Base-by-base conservation (phyloP, 1,284 basidiomycete species). In the Pseudozyma sp. region DNA sequence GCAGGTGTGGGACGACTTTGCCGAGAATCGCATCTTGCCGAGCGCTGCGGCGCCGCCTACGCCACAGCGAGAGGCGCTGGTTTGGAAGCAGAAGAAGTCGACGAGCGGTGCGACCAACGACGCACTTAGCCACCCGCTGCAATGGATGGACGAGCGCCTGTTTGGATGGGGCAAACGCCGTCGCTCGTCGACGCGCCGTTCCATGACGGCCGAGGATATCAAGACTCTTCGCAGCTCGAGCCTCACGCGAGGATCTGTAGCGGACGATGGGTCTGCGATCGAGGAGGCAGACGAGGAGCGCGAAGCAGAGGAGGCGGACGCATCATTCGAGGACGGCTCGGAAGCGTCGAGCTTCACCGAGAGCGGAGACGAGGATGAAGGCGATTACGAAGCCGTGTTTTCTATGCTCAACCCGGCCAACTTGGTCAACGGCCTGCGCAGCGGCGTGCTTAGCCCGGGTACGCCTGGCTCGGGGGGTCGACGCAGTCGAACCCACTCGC, bases 101-200 rank as follows among this genome's bases (percentile, higher is more conserved):
- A 55, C 58, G 43, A 61, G 58, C 43, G 51, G 74, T 42, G 46
- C 67, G 30, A 47, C 59, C 61, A 64, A 61, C 49, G 75, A 78
- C 45, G 68, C 71, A 46, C 72, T 83, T n/a, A 66, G 75, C 39
- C 84, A 82, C 61, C 84, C 83, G 16, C 72, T 85, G 30, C 83
- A 84, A 47, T 95, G 94, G 93, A 88, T 96, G 37, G 94, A 97
- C 84, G 94, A 96, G 85, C 89, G 92, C 16, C 87, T 97, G 42
- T 97, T 96, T 84, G 94, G 94, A 39, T 97, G 94, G 94, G 70
- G 76, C 17, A 42, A 58, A 5, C 46, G 77, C 1, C 64, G 68
- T 44, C 62, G 69, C 16, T 68, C 69, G 7, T 76, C 77, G 48
- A 58, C 68, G 39, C 68, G 75, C n/a, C 64, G 73, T 11, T 17